Evolutionary conservation across 495 filamentous ascomycete species (phyloP).

Genomic region (Lepraria neglecta): DNA sequence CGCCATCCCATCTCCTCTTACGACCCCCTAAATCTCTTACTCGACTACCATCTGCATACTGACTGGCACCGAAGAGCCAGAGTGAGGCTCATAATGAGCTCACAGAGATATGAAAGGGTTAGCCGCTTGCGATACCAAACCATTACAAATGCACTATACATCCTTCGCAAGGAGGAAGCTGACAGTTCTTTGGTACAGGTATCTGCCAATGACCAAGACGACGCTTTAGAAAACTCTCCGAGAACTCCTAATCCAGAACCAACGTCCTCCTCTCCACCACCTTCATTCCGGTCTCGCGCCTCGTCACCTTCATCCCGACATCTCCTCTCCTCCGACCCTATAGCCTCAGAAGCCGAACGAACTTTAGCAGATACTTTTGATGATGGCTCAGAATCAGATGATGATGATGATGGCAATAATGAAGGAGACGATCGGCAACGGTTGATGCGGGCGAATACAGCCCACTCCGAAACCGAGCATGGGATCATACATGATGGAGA

Average conservation of each 20-base stretch:
- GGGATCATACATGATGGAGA: conserved; percentile 29
- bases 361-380: conserved; percentile 87
- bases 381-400: conserved; percentile 61
- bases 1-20: neutral
- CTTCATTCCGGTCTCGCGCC: conserved; percentile 83
- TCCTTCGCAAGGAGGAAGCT: neutral
- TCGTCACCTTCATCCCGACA: conserved; percentile 62
- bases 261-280: conserved; percentile 79
- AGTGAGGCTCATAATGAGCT: conserved; percentile 58
- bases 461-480: conserved; percentile 37
- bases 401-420: conserved; percentile 65
- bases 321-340: conserved; percentile 48
- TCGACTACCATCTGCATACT: neutral
- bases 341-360: conserved; percentile 56
- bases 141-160: conserved; percentile 4
- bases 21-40: neutral
- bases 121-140: conserved; percentile 31
- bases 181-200: conserved; percentile 36
- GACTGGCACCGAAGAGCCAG: conserved; percentile 12
- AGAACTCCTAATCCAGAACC: conserved; percentile 35
- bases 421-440: conserved; percentile 75
- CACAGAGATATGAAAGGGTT: conserved; percentile 84
- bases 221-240: conserved; percentile 31
- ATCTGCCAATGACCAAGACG: conserved; percentile 43
- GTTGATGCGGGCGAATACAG: conserved; percentile 55